These are phyloP conservation scores for Flaveria trinervia DNA, from an alignment of 129 eudicot species.

Conservation along the genomic window DNA sequence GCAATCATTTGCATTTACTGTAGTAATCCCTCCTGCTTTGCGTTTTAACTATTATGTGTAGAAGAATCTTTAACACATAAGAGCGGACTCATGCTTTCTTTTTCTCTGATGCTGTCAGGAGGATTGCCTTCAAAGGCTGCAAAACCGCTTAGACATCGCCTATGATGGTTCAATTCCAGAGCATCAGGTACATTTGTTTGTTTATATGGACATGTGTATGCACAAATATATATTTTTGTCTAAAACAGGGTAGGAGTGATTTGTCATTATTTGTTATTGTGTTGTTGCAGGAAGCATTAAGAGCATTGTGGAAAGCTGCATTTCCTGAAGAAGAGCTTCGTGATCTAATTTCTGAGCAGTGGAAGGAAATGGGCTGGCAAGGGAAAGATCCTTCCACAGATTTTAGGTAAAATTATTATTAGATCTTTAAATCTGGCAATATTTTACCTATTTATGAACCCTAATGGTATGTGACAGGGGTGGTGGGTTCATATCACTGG, in stretches of 20 bases:
- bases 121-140: conserved; percentile 77
- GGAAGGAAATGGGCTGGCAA: conserved; percentile 99
- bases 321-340: conserved; percentile 82
- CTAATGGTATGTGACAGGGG: conserved; percentile 37
- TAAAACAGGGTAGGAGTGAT: background rate
- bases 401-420: conserved; percentile 57
- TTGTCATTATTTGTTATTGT: conserved; percentile 6
- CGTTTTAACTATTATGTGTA: background rate
- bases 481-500: conserved; percentile 47
- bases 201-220: background rate
- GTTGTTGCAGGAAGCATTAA: conserved; percentile 69
- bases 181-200: conserved; percentile 65
- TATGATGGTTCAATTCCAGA: conserved; percentile 81
- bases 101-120: conserved; percentile 55
- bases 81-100: conserved; percentile 21
- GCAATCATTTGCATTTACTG: background rate
- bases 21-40: background rate
- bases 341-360: conserved; percentile 88
- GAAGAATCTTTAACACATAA: background rate
- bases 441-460: conserved; percentile 11
- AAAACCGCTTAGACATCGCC: conserved; percentile 75
- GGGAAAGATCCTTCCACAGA: conserved; percentile 99
- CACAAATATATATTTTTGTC: background rate
- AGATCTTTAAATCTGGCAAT: background rate
- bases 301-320: conserved; percentile 88